Evolutionary conservation across 331 rosid species (phyloP), one percentile per base, ranked within the genome.

Genomic region (Quercus lobata): DNA sequence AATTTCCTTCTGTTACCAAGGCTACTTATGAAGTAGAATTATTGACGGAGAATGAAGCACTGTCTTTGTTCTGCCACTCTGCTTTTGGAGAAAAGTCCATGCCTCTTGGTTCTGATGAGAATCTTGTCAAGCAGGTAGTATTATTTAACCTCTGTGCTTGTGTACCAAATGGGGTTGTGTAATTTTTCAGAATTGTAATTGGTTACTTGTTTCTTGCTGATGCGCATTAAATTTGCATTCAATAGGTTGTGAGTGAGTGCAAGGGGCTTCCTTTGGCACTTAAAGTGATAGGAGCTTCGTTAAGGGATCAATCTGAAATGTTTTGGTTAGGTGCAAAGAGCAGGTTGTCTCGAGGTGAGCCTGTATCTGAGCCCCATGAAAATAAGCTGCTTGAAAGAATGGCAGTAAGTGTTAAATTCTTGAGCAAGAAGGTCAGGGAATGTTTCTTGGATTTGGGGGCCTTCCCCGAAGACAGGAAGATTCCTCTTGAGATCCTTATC

Each of bases 261-360:
- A 91, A 91, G 84, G 83, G 87, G 56, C 97, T 95, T 82, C 99
- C 99, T 11, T 78, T 95, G 56, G 99, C 99, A 65, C 99, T 95
- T 14, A 95, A 95, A 92, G 98, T 95, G 76, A 93, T 95, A 25
- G 99, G 99, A 73, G 95, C 99, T 25, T 95, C 99, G 7, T 72
- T 95, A 55, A 79, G 92, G 18, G 96, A 82, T 73, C 97, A 91
- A 78, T 61, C 84, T 25, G 98, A 93, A 65, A 84, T 86, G 96
- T 89, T 76, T 70, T 93, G 99, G 99, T 70, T 72, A 22, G 83
- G 89, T 73, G 99, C 94, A 34, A 86, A 84, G 84, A 88, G 62
- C 57, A 88, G 87, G 83, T 80, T 95, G 54, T 87, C 97, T 6
- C 88, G 87, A 62, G 97, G 99, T 9, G 93, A 91, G 32, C 84